phyloP scores from a whole-genome alignment of 129 eudicot species.

The Arctium lappa region DNA sequence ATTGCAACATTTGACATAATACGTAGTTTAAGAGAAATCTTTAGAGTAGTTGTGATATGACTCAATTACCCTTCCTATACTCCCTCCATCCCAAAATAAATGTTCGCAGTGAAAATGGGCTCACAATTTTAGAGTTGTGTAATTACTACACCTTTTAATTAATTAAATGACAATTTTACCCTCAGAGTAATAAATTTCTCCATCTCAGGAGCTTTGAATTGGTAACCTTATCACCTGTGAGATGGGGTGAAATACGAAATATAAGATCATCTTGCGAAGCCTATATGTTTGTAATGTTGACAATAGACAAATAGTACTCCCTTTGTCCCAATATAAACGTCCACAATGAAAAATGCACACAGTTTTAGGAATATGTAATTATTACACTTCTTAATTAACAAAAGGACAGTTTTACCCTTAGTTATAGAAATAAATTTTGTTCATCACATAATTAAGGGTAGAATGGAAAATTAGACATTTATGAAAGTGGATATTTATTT shows the following conservation, averaged over 20 bases:
- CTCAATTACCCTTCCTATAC: not conserved
- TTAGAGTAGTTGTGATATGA: conserved; percentile 1
- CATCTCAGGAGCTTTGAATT: not conserved
- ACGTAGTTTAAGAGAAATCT: not conserved
- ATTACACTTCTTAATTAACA: no score
- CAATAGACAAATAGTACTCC: not conserved
- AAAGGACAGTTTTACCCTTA: no score
- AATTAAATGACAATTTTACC: not conserved
- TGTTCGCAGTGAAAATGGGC: not conserved
- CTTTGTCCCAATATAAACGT: no score
- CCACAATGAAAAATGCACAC: no score
- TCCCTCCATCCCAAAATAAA: not conserved
- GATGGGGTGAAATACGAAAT: not conserved
- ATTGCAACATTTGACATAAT: conserved; percentile 9
- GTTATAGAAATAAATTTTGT: no score
- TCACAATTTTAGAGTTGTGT: not conserved
- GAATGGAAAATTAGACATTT: no score
- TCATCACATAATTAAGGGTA: no score
- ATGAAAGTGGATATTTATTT: no score
- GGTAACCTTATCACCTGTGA: not conserved
- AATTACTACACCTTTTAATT: not conserved
- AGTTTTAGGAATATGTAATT: no score
- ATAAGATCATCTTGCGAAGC: not conserved
- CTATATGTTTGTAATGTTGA: not conserved
- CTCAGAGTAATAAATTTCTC: not conserved